These are phyloP conservation scores for Dioscorea cayenensis DNA, from an alignment of 116 monocot species.

Conservation along the genomic window DNA sequence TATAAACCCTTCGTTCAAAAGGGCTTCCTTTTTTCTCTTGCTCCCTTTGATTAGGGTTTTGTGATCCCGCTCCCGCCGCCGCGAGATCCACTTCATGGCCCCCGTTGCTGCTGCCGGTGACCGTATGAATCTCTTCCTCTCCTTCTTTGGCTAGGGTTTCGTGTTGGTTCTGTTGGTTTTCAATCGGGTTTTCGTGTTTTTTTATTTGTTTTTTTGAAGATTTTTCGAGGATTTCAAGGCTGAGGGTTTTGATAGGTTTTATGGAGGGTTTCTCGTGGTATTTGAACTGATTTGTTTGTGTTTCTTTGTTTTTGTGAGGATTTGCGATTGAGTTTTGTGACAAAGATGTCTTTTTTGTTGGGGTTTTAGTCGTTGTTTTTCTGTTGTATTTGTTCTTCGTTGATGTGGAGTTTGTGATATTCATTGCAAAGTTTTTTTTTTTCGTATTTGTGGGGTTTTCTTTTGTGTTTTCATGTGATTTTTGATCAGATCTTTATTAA, in stretches of 20 bases:
- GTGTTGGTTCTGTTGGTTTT: neutral
- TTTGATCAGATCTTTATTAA: neutral
- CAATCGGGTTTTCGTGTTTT: neutral
- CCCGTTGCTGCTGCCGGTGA: neutral
- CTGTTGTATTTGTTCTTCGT: neutral
- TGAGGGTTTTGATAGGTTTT: neutral
- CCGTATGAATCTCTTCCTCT: neutral
- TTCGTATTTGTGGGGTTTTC: neutral
- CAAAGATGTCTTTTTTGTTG: neutral
- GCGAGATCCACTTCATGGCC: neutral
- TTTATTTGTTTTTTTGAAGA: neutral
- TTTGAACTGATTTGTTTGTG: neutral
- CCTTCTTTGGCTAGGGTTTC: neutral
- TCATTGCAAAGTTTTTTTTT: neutral
- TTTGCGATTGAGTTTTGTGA: no score
- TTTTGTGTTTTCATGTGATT: neutral
- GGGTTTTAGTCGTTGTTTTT: neutral
- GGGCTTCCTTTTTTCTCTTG: neutral
- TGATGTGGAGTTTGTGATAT: neutral
- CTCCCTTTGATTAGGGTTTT: neutral
- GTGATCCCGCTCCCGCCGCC: neutral
- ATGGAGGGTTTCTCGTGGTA: neutral
- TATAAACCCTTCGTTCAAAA: neutral
- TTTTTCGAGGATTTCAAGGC: neutral
- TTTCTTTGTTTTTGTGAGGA: neutral